Evolutionary conservation across 2,329 filamentous ascomycete species (phyloP).

Genomic region (Lasiodiplodia sp.): DNA sequence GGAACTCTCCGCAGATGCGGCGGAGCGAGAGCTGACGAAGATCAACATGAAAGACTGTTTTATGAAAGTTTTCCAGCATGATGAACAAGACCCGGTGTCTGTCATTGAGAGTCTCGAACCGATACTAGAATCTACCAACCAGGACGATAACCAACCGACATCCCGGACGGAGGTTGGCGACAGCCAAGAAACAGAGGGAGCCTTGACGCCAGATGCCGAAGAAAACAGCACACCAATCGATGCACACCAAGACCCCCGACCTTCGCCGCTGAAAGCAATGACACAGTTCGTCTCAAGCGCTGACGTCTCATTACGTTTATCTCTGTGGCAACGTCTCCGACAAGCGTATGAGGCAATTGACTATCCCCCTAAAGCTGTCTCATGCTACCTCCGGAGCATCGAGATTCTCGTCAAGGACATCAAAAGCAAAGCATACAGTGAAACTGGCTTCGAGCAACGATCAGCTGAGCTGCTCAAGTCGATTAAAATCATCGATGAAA

Average conservation of each 20-base stretch:
- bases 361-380: constrained; percentile 86
- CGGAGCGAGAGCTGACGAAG: constrained; percentile 89
- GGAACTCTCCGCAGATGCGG: constrained; percentile 80
- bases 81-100: constrained; percentile 78
- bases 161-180: constrained; percentile 27
- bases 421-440: constrained; percentile 63
- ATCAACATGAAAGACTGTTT: constrained; percentile 98
- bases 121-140: constrained; percentile 74
- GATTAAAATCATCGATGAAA: constrained; percentile 79
- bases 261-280: constrained; percentile 69
- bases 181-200: constrained; percentile 29
- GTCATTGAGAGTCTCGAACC: constrained; percentile 94
- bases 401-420: constrained; percentile 80
- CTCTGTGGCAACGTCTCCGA: constrained; percentile 89
- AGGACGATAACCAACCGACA: not conserved
- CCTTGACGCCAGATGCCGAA: constrained; percentile 31
- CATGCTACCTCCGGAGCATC: constrained; percentile 84
- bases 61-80: constrained; percentile 83
- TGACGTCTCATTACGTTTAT: constrained; percentile 81
- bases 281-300: constrained; percentile 84
- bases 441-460: constrained; percentile 68
- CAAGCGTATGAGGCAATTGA: constrained; percentile 87
- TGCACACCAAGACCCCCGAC: constrained; percentile 27
- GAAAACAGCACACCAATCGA: constrained; percentile 24
- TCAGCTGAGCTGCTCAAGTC: constrained; percentile 75